Evolutionary conservation across 768 basidiomycete species (phyloP).

Genomic region (Peribolospora kevripleyi): DNA sequence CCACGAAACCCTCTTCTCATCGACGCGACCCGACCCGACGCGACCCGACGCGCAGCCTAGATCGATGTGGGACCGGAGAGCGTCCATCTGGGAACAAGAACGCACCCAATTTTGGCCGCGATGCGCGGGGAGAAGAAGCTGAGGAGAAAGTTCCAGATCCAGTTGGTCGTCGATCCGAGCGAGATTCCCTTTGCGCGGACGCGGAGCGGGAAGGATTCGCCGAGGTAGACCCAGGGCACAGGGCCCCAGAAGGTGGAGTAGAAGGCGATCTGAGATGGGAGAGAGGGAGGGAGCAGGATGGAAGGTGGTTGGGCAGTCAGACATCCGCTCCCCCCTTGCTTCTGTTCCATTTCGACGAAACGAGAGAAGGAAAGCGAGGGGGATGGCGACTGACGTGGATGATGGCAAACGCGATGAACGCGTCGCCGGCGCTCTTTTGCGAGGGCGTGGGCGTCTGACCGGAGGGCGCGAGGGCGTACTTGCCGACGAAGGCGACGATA

Average conservation of each 20-base stretch:
- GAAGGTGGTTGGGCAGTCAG: too few relatives aligned
- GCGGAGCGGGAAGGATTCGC: constrained; percentile 9
- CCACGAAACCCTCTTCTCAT: too few relatives aligned
- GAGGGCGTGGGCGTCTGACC: constrained; percentile 29
- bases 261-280: too few relatives aligned
- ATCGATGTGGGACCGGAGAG: not conserved
- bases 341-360: too few relatives aligned
- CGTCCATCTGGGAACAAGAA: not conserved
- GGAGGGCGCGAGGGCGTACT: constrained; percentile 36
- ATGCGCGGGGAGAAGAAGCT: not conserved
- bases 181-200: constrained; percentile 8
- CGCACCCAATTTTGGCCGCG: not conserved
- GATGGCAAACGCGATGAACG: constrained; percentile 51
- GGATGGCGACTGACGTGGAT: constrained; percentile 23
- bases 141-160: not conserved
- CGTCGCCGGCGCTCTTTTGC: constrained; percentile 38
- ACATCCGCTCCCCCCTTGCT: too few relatives aligned
- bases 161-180: not conserved
- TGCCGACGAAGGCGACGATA: constrained; percentile 41
- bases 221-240: constrained; percentile 7
- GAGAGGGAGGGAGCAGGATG: too few relatives aligned
- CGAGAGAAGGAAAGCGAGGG: too few relatives aligned
- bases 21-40: too few relatives aligned
- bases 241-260: not conserved
- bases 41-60: too few relatives aligned